Conservation (phyloP, 78 protist genomes). For the Pigoraptor vietnamica region DNA sequence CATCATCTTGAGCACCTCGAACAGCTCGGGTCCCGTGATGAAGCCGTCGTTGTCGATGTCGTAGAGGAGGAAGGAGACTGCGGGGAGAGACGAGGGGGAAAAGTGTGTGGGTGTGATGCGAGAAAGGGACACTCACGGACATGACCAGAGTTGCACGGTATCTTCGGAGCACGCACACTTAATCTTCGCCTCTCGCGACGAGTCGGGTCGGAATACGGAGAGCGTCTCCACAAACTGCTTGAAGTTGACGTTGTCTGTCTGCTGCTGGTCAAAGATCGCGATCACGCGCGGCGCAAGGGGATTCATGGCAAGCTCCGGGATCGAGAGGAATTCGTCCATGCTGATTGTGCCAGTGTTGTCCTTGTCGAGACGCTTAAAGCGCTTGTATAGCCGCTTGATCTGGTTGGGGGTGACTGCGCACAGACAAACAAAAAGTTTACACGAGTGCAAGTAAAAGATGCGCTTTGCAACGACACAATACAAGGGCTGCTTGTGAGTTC, state of each 20-base stretch:
- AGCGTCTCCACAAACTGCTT: slow-evolving; percentile 38
- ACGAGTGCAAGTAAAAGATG: neutral
- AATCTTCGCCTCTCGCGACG: slow-evolving; percentile 29
- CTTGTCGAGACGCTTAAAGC: slow-evolving; percentile 83
- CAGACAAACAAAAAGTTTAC: neutral
- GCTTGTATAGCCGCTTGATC: slow-evolving; percentile 60
- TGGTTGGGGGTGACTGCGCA: slow-evolving; percentile 37
- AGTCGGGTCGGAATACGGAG: slow-evolving; percentile 28
- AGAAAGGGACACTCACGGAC: too few species aligned
- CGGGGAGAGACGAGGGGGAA: too few species aligned
- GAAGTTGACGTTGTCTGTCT: slow-evolving; percentile 41
- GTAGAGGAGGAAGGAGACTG: slow-evolving; percentile 73
- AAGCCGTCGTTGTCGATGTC: slow-evolving; percentile 91
- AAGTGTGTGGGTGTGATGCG: too few species aligned
- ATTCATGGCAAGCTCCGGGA: slow-evolving; percentile 80
- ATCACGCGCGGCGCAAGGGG: slow-evolving; percentile 52
- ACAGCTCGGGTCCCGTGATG: slow-evolving; percentile 81
- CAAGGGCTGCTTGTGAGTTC: neutral
- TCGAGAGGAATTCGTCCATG: slow-evolving; percentile 72
- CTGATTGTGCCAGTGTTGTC: slow-evolving; percentile 78
- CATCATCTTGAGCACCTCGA: slow-evolving; percentile 85
- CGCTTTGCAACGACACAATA: neutral
- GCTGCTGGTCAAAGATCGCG: slow-evolving; percentile 31
- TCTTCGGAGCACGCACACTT: slow-evolving; percentile 32
- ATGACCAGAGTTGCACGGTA: too few species aligned